Evolutionary conservation across 2,329 filamentous ascomycete species (phyloP).

Genomic region (Rutstroemia sp.): DNA sequence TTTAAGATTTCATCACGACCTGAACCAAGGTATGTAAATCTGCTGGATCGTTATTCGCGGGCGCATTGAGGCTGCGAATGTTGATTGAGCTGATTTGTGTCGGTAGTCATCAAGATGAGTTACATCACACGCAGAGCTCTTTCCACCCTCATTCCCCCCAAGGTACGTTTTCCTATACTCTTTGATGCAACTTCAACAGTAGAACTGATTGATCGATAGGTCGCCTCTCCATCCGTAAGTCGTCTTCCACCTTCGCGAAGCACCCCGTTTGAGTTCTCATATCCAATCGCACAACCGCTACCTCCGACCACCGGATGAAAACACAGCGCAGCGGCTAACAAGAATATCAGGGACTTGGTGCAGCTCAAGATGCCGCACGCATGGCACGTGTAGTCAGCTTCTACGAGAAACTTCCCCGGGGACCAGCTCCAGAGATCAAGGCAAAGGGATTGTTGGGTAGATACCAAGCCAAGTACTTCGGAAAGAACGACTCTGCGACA

Average conservation of each 20-base stretch:
- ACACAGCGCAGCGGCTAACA: background rate
- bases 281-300: background rate
- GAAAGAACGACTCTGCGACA: constrained; percentile 81
- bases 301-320: background rate
- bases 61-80: background rate
- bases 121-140: constrained; percentile 84
- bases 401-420: constrained; percentile 97
- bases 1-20: constrained; percentile 18
- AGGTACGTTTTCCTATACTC: constrained; percentile 52
- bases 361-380: constrained; percentile 88
- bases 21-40: constrained; percentile 25
- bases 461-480: constrained; percentile 91
- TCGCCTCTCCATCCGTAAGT: constrained; percentile 32
- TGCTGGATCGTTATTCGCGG: background rate
- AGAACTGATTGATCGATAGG: constrained; percentile 20
- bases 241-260: background rate
- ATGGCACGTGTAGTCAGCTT: constrained; percentile 98
- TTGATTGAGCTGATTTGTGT: constrained; percentile 28
- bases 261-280: background rate
- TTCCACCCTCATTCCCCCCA: constrained; percentile 97
- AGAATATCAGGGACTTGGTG: constrained; percentile 75
- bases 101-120: constrained; percentile 66
- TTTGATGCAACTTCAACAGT: background rate
- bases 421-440: constrained; percentile 76
- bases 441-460: constrained; percentile 74